phyloP scores from a whole-genome alignment of 192 early-diverging fungal genomes.

The Rhizophagus prolifer region DNA sequence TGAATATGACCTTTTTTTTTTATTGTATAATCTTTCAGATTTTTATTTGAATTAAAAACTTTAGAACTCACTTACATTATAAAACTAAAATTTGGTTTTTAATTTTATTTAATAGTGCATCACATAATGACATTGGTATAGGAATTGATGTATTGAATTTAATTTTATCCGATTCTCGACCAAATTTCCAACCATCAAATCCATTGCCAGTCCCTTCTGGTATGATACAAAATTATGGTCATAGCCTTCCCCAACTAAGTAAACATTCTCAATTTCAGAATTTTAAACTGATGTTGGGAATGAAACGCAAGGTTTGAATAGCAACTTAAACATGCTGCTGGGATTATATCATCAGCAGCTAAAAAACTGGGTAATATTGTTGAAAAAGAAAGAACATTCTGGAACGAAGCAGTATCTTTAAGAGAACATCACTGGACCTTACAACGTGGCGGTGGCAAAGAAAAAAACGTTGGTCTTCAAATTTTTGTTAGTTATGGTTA shows the following conservation, averaged over 20 bases:
- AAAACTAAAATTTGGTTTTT: background rate
- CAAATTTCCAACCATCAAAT: background rate
- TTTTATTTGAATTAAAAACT: background rate
- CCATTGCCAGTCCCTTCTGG: conserved; percentile 17
- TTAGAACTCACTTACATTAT: background rate
- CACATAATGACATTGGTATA: conserved; percentile 24
- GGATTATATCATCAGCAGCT: conserved; percentile 6
- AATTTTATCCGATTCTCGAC: background rate
- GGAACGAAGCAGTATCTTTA: conserved; percentile 27
- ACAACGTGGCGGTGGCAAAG: background rate
- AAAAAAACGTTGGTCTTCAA: conserved; percentile 10
- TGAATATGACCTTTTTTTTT: background rate
- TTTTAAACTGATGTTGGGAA: conserved; percentile 28
- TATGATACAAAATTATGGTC: conserved; percentile 5
- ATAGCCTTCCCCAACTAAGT: conserved; percentile 7
- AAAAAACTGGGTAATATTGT: conserved; percentile 6
- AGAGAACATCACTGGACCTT: conserved; percentile 23
- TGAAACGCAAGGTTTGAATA: conserved; percentile 24
- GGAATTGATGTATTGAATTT: conserved; percentile 28
- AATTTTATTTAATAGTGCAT: background rate
- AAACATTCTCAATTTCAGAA: conserved; percentile 20
- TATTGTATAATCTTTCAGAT: background rate
- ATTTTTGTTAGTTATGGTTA: conserved; percentile 31
- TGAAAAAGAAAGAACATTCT: conserved; percentile 23
- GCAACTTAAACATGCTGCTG: conserved; percentile 25